Conservation (phyloP, 2,329 filamentous ascomycete genomes). For the Botrytis pseudocinerea region DNA sequence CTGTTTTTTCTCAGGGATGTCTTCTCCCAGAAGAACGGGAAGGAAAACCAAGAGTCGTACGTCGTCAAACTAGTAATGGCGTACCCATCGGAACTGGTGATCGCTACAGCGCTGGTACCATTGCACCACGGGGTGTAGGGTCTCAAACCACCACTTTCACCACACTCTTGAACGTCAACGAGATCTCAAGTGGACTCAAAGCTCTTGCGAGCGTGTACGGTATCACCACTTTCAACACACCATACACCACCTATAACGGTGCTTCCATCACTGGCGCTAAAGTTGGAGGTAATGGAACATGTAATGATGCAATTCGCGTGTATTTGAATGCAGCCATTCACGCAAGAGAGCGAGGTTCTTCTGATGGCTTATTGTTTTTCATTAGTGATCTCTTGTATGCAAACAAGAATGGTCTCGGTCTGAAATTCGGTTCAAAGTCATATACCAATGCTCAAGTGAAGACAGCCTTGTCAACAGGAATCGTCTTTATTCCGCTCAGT, state of each 20-base stretch:
- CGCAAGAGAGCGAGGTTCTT: slow-evolving; percentile 57
- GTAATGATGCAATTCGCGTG: slow-evolving; percentile 48
- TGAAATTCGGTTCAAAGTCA: slow-evolving; percentile 53
- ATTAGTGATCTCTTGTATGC: slow-evolving; percentile 57
- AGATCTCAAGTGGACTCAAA: slow-evolving; percentile 46
- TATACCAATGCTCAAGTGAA: slow-evolving; percentile 55
- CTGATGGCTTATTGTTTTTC: slow-evolving; percentile 59
- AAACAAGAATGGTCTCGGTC: slow-evolving; percentile 49
- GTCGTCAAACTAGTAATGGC: slow-evolving; percentile 29
- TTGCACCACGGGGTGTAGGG: slow-evolving; percentile 47
- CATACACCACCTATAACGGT: slow-evolving; percentile 47
- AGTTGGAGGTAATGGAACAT: slow-evolving; percentile 47
- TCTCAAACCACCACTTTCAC: slow-evolving; percentile 43
- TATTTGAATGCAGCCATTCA: slow-evolving; percentile 57
- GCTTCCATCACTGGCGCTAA: slow-evolving; percentile 44
- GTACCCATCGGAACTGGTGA: slow-evolving; percentile 48
- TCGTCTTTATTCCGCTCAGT: slow-evolving; percentile 54
- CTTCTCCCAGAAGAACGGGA: slow-evolving; percentile 45
- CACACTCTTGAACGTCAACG: slow-evolving; percentile 46
- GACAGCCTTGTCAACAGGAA: slow-evolving; percentile 52
- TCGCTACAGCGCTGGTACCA: slow-evolving; percentile 45
- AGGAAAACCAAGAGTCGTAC: slow-evolving; percentile 26
- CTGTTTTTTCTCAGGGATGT: slow-evolving; percentile 37
- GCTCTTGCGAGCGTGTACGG: slow-evolving; percentile 46
- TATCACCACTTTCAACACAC: slow-evolving; percentile 44